Base-by-base conservation (phyloP, 768 basidiomycete species). In the Roridomyces roridus region DNA sequence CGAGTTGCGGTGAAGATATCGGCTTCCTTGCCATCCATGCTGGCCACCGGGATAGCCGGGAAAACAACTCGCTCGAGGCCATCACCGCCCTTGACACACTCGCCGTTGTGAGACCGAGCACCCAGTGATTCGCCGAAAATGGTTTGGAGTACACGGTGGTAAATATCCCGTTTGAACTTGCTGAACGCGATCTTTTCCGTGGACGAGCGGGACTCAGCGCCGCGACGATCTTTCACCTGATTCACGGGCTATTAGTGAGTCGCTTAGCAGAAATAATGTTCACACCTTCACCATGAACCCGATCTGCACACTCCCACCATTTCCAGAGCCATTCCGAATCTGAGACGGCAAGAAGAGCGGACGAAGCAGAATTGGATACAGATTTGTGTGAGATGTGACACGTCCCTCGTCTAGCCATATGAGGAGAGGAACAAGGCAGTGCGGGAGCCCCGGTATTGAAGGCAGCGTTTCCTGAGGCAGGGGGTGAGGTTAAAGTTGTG, bases 331-430 rank as follows among this genome's bases (percentile, higher is more conserved):
- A 26, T 58, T 58, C 18, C 50, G 43, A 31, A 58, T 58, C 23
- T 36, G 3, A 0, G 57, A 51, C 2, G 29, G 50, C 5, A 58
- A 45, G 24, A 46, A 45, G 23, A 58, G 26, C 7, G 50, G 25
- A 43, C 50, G 50, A 26, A 58, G 35, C 17, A 58, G 49, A 20
- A 58, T 59, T 5, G 57, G 51, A 18, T 52, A 49, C 57, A 57
- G 51, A 21, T 57, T 51, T 34, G 56, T 57, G 44, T 51, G 56
- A 0, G 56, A 57, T 24, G 56, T 50, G 1, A 57, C 49, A 4
- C 56, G 49, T 9, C 49, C 56, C 44, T 57, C 47, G 29, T 51
- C 49, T 5, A 57, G 44, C 56, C 56, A 57, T 10, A 21, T 4
- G 2, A 57, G 42, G 15, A 46, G 2, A 25, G 57, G 50, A 2